These are phyloP conservation scores for Alliaria petiolata DNA, from an alignment of 345 rosid genomes.

Conservation along the genomic window DNA sequence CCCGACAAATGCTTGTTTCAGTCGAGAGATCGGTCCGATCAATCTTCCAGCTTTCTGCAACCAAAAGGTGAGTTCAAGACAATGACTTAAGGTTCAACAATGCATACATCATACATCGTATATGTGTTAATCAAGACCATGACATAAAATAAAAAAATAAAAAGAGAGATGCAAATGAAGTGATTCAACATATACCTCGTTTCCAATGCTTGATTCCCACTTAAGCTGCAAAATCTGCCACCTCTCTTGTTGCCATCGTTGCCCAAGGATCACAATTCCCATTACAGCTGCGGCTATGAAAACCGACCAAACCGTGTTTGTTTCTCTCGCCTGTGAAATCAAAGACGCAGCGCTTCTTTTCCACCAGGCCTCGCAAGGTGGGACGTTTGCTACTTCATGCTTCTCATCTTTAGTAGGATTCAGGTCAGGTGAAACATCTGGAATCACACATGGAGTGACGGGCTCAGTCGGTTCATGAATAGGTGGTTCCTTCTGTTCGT, in stretches of 20 bases:
- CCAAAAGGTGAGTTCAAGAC: not conserved
- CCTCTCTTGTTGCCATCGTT: slow-evolving; percentile 90
- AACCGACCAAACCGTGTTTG: slow-evolving; percentile 87
- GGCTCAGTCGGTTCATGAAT: slow-evolving; percentile 38
- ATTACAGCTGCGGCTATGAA: slow-evolving; percentile 89
- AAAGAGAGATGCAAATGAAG: not conserved
- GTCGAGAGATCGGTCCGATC: slow-evolving; percentile 68
- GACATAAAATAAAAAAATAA: not conserved
- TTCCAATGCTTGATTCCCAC: slow-evolving; percentile 64
- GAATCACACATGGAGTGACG: slow-evolving; percentile 34
- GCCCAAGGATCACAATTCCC: slow-evolving; percentile 94
- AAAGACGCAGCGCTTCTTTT: slow-evolving; percentile 76
- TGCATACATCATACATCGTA: too few relatives aligned
- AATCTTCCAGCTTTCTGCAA: slow-evolving; percentile 62
- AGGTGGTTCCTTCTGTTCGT: slow-evolving; percentile 33
- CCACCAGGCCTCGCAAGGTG: slow-evolving; percentile 97
- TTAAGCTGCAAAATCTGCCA: slow-evolving; percentile 80
- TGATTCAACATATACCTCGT: slow-evolving; percentile 46
- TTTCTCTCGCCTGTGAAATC: slow-evolving; percentile 76
- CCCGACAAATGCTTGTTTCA: slow-evolving; percentile 76
- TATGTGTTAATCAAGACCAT: not conserved
- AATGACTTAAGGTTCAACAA: not conserved
- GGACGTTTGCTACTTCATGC: slow-evolving; percentile 35
- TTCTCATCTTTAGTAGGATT: slow-evolving; percentile 43
- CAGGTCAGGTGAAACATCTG: slow-evolving; percentile 35